phyloP scores from a whole-genome alignment of 495 filamentous ascomycete species.

The Amniculicola lignicola region DNA sequence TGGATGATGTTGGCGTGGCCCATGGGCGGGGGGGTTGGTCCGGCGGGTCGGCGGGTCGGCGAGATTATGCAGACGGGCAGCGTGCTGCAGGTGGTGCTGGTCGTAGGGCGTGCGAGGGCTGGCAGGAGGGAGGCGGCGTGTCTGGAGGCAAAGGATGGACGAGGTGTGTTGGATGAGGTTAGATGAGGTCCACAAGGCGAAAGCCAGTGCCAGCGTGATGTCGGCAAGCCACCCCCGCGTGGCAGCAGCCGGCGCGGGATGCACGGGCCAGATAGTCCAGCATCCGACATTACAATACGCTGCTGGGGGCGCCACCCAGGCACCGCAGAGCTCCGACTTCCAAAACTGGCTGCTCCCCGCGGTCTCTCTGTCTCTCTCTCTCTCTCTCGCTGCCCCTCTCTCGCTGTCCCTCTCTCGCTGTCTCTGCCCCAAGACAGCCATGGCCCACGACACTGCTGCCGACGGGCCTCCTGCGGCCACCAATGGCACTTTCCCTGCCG shows the following conservation, averaged over 20 bases:
- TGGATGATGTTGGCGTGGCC: conserved; percentile 8
- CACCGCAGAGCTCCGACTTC: background rate
- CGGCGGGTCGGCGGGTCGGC: background rate
- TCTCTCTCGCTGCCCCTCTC: background rate
- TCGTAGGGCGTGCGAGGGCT: background rate
- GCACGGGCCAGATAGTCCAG: too few relatives aligned
- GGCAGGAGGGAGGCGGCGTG: background rate
- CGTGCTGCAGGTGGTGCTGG: too few relatives aligned
- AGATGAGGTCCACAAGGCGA: too few relatives aligned
- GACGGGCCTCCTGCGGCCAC: background rate
- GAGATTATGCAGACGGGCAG: too few relatives aligned
- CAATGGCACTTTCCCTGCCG: conserved; percentile 31
- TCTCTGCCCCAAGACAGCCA: background rate
- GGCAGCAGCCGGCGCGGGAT: too few relatives aligned
- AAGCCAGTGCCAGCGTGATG: background rate
- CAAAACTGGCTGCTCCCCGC: background rate
- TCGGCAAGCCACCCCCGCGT: conserved; percentile 21
- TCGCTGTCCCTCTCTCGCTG: background rate
- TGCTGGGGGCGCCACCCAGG: background rate
- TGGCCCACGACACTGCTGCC: background rate
- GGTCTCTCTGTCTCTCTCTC: background rate
- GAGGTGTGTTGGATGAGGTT: background rate
- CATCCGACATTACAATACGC: too few relatives aligned
- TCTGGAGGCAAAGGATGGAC: background rate
- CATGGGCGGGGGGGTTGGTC: background rate